Conservation (phyloP, 78 protist species). For the Bodo saltans region DNA sequence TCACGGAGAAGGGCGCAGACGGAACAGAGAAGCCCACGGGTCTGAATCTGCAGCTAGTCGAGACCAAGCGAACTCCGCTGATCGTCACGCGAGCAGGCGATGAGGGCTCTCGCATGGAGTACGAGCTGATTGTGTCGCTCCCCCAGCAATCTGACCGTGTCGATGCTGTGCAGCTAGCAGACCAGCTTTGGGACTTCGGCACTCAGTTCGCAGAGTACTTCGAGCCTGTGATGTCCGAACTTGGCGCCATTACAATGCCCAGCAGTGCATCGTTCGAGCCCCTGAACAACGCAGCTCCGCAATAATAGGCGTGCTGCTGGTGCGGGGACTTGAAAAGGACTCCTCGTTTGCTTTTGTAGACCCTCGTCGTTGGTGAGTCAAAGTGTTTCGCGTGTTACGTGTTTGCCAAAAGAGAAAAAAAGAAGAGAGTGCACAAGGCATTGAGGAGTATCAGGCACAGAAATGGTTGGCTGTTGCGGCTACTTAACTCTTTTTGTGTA, state of each 20-base stretch:
- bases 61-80: neutral
- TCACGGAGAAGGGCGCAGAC: too few species aligned
- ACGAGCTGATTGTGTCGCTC: neutral
- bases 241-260: neutral
- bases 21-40: neutral
- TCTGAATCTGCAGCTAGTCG: neutral
- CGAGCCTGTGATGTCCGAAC: neutral
- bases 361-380: too few species aligned
- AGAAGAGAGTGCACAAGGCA: too few species aligned
- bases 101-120: neutral
- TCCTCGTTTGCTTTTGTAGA: too few species aligned
- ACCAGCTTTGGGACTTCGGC: neutral
- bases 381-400: too few species aligned
- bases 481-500: too few species aligned
- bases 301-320: too few species aligned
- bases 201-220: neutral
- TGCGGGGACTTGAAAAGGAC: too few species aligned
- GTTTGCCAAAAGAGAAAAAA: too few species aligned
- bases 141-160: neutral
- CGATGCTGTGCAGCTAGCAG: neutral
- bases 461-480: too few species aligned
- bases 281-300: too few species aligned
- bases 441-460: too few species aligned
- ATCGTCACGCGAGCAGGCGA: neutral
- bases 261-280: neutral